phyloP scores from a whole-genome alignment of 2,329 filamentous ascomycete genomes.

The Trichophyton benhamiae region DNA sequence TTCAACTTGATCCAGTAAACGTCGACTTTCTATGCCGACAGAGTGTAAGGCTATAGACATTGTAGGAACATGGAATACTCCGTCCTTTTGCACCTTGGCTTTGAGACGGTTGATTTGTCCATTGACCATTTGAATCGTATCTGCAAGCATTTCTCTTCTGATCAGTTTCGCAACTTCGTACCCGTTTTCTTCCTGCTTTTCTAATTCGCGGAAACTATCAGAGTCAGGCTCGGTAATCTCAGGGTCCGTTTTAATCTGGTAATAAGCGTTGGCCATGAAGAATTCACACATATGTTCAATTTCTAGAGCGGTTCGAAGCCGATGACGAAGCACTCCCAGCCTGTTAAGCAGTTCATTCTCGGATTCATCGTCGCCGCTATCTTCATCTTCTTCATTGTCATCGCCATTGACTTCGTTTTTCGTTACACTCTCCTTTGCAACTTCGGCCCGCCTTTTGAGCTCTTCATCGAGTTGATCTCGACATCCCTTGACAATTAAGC shows the following conservation, averaged over 20 bases:
- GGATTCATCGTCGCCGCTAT: conserved; percentile 26
- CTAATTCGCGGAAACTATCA: conserved; percentile 52
- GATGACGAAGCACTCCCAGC: conserved; percentile 48
- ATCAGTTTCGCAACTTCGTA: conserved; percentile 71
- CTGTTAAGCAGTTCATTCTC: conserved; percentile 31
- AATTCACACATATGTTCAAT: conserved; percentile 71
- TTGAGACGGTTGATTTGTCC: conserved; percentile 52
- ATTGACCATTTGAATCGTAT: conserved; percentile 47
- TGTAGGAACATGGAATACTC: conserved; percentile 52
- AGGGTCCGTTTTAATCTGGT: conserved; percentile 64
- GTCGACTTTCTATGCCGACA: conserved; percentile 60
- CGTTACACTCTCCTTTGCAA: conserved; percentile 10
- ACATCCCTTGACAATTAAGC: conserved; percentile 45
- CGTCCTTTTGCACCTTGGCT: conserved; percentile 40
- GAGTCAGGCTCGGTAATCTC: conserved; percentile 54
- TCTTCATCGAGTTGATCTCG: conserved; percentile 49
- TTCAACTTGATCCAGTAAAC: conserved; percentile 54
- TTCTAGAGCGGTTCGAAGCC: conserved; percentile 62
- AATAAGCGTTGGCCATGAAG: conserved; percentile 72
- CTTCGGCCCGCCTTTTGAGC: conserved; percentile 14
- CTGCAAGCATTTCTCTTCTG: conserved; percentile 62
- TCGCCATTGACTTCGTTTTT: background rate
- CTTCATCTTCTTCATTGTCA: conserved; percentile 25
- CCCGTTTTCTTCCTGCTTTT: conserved; percentile 55
- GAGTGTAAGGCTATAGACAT: conserved; percentile 41